phyloP scores from a whole-genome alignment of 768 basidiomycete species.

The Artomyces pyxidatus region DNA sequence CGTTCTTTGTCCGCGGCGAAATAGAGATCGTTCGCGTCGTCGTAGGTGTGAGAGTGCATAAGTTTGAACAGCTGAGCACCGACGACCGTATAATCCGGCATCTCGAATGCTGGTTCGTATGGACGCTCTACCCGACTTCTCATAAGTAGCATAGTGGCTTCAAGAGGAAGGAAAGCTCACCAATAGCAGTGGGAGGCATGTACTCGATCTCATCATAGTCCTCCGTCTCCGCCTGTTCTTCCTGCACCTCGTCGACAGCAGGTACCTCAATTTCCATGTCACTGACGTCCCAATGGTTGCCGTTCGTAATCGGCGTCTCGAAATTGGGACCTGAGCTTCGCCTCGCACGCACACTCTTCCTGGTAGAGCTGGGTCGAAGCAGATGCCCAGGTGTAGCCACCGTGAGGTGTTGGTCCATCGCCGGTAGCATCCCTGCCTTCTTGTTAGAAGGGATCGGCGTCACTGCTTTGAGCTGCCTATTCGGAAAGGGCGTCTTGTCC shows the following conservation, averaged over 20 bases:
- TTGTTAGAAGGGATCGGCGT: constrained; percentile 24
- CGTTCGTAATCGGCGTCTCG: constrained; percentile 59
- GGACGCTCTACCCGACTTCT: constrained; percentile 25
- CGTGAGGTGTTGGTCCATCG: constrained; percentile 21
- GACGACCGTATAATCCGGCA: constrained; percentile 39
- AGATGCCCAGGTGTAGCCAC: constrained; percentile 29
- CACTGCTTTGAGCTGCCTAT: constrained; percentile 36
- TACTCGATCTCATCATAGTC: constrained; percentile 45
- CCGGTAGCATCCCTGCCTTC: constrained; percentile 31
- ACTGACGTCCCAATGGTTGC: constrained; percentile 71
- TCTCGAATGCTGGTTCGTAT: constrained; percentile 40
- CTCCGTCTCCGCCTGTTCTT: constrained; percentile 17
- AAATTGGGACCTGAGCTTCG: constrained; percentile 42
- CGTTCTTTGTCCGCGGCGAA: constrained; percentile 14
- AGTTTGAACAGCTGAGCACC: constrained; percentile 30
- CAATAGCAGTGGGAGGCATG: constrained; percentile 44
- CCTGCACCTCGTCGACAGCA: constrained; percentile 16
- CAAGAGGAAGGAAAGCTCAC: constrained; percentile 24
- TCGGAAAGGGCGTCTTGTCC: constrained; percentile 74
- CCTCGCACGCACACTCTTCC: constrained; percentile 55
- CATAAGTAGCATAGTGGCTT: neutral
- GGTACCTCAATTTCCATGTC: constrained; percentile 38
- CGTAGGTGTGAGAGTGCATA: constrained; percentile 27
- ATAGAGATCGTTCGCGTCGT: constrained; percentile 24
- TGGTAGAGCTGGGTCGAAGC: constrained; percentile 57